Evolutionary conservation across 768 basidiomycete species (phyloP).

Genomic region (Lactarius trivialis): DNA sequence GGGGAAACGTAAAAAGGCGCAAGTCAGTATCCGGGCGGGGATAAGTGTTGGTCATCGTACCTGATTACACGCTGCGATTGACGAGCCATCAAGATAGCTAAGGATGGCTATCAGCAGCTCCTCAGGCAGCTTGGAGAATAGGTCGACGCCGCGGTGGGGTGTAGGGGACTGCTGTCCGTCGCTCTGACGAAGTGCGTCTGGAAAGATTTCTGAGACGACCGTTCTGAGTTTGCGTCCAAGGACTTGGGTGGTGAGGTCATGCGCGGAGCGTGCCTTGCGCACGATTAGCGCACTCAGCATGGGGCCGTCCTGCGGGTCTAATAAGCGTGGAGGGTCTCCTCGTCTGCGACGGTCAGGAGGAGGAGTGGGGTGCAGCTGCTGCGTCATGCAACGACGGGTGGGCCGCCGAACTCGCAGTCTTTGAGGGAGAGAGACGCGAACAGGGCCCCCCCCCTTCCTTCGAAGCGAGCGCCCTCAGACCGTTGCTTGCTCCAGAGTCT

Average conservation of each 20-base stretch:
- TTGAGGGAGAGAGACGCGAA: background rate
- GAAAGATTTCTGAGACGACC: background rate
- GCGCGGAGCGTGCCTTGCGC: background rate
- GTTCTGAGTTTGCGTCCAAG: background rate
- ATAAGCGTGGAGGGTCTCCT: background rate
- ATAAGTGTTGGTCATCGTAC: background rate
- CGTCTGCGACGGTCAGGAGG: background rate
- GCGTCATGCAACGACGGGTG: background rate
- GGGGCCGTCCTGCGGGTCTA: background rate
- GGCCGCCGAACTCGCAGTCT: background rate
- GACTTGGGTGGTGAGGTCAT: background rate
- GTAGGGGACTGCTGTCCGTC: background rate
- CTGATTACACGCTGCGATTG: constrained; percentile 1
- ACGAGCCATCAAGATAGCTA: background rate
- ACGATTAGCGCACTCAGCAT: background rate
- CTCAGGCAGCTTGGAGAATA: background rate
- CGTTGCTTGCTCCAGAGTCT: too few relatives aligned
- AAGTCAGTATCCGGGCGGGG: background rate
- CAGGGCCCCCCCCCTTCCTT: background rate
- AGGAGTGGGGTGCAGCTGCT: background rate
- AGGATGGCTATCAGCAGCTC: constrained; percentile 4
- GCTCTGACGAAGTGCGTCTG: too few relatives aligned
- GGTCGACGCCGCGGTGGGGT: background rate
- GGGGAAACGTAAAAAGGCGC: background rate
- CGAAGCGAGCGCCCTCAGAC: background rate